Conservation (phyloP, 1,139 yeast species). For the Eremothecium coryli region DNA sequence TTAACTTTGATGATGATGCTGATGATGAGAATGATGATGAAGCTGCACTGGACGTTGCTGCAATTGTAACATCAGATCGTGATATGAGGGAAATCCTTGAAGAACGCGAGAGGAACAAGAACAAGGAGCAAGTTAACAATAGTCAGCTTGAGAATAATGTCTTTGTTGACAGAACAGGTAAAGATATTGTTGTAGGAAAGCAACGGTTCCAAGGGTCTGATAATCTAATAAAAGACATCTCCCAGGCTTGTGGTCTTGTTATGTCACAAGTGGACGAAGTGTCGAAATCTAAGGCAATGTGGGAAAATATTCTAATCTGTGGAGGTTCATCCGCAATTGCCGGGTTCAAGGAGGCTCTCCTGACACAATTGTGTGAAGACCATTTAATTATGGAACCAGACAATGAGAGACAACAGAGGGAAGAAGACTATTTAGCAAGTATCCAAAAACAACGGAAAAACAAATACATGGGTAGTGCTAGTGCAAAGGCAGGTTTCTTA, state of each 20-base stretch:
- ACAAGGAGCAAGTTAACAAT: constrained; percentile 37
- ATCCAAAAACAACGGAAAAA: constrained; percentile 23
- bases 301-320: constrained; percentile 71
- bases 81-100: constrained; percentile 54
- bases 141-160: constrained; percentile 55
- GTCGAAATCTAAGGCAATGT: constrained; percentile 70
- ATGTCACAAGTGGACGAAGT: constrained; percentile 54
- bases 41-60: constrained; percentile 80
- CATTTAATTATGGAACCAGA: constrained; percentile 40
- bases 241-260: constrained; percentile 45
- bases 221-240: constrained; percentile 45
- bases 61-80: constrained; percentile 70
- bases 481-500: constrained; percentile 15
- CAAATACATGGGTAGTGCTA: constrained; percentile 22
- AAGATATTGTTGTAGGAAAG: constrained; percentile 58
- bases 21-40: constrained; percentile 44
- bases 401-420: constrained; percentile 32
- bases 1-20: constrained; percentile 39
- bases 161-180: constrained; percentile 52
- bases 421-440: constrained; percentile 19
- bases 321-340: constrained; percentile 69
- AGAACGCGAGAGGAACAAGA: constrained; percentile 42
- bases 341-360: constrained; percentile 67
- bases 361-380: constrained; percentile 50
- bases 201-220: constrained; percentile 80